Evolutionary conservation across 345 rosid genomes (phyloP).

Genomic region (Gossypium anomalum): DNA sequence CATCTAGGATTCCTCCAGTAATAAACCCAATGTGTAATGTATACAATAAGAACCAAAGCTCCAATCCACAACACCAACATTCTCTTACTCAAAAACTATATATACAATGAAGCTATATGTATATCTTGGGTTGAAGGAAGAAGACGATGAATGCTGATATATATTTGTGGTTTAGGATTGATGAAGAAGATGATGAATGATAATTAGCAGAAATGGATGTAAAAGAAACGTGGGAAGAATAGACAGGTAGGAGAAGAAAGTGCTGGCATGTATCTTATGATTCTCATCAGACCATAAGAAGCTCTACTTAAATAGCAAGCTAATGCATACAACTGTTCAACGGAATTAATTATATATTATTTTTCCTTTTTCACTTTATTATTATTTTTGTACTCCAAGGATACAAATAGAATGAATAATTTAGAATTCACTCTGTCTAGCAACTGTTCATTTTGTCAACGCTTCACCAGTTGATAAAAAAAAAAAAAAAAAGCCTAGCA

Average conservation of each 20-base stretch:
- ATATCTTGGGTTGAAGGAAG: neutral
- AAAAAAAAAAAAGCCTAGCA: constrained; percentile 14
- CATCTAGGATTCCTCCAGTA: constrained; percentile 80
- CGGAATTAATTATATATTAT: constrained; percentile 1
- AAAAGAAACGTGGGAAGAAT: constrained; percentile 37
- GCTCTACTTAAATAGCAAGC: constrained; percentile 48
- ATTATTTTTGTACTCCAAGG: constrained; percentile 18
- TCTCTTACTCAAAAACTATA: constrained; percentile 9
- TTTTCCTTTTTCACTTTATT: constrained; percentile 23
- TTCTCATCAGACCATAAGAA: constrained; percentile 33
- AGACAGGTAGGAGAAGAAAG: constrained; percentile 43
- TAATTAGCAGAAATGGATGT: constrained; percentile 23
- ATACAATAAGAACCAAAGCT: constrained; percentile 36
- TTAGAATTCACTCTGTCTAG: constrained; percentile 24
- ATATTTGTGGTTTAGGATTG: neutral
- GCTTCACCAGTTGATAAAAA: neutral
- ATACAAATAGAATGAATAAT: constrained; percentile 21
- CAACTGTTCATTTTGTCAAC: constrained; percentile 35
- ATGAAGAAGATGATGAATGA: neutral
- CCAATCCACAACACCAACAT: constrained; percentile 52
- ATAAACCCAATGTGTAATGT: constrained; percentile 53
- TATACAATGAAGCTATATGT: neutral
- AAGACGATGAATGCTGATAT: constrained; percentile 15
- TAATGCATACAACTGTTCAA: constrained; percentile 22
- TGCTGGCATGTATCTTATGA: constrained; percentile 38